Base-by-base conservation (phyloP, 2,329 filamentous ascomycete species). In the Tolypocladium ovalisporum region DNA sequence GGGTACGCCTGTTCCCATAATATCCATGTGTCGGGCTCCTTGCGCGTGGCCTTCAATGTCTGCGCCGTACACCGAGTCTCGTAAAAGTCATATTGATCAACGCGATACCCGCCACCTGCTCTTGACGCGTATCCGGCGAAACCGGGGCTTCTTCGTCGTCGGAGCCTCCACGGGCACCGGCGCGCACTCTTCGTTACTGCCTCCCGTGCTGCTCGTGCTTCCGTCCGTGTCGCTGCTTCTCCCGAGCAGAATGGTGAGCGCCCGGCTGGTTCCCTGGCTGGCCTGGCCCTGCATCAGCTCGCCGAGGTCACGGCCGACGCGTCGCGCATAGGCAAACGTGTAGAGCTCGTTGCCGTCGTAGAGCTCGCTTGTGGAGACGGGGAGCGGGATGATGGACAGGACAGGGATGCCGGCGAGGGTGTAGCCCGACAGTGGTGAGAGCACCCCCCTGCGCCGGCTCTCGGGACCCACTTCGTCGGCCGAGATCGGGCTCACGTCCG, bases 281-380 rank as follows among this genome's bases (percentile, higher is more conserved):
- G 60, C 56, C 27, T 63, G 56, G 40, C 37, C 52, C 56, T 60
- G 61, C 63, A 65, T 64, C 56, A 65, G 55, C 51, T 66, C 65
- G 40, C 62, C 62, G 15, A 66, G 65, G 40, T 71, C 68, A 39
- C 64, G 66, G 53, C 67, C 65, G 2, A 64, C 63, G 17, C 66
- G 65, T 2, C 63, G 64, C 1, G 68, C 65, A 40, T 66, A 66
- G 29, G 62, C 62, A 27, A 66, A 65, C 1, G 67, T 64, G 58
- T 73, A 73, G 36, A 67, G 70, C 35, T 68, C 63, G 12, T 63
- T 64, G 24, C 70, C 70, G 49, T 71, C 67, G 4, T 65, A 62
- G 10, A 73, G 59, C 58, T 73, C 70, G 54, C 51, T 59, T 1
- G 67, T 61, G 24, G 64, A 58, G 2, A 73, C 61, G 10, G 70